Conservation (phyloP, 1,139 yeast species). For the Groenewaldozyma sp. region DNA sequence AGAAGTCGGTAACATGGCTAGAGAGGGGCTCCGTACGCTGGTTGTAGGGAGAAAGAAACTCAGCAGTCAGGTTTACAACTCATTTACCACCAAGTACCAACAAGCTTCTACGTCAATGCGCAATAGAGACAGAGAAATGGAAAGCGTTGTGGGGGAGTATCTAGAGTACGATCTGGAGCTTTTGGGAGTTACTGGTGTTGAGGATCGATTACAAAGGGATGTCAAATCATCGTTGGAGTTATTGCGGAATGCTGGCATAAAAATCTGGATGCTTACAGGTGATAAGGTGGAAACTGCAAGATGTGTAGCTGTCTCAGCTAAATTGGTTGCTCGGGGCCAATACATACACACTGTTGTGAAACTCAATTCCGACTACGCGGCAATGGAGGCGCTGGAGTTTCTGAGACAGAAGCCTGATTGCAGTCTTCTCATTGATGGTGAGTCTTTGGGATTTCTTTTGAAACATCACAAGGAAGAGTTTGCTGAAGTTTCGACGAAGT, state of each 20-base stretch:
- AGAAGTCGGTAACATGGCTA: constrained; percentile 95
- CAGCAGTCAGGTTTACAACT: constrained; percentile 43
- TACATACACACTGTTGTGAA: constrained; percentile 81
- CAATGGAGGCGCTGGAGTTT: constrained; percentile 66
- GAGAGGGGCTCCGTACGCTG: constrained; percentile 93
- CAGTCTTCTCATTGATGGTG: constrained; percentile 89
- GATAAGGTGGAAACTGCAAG: constrained; percentile 98
- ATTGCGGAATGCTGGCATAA: constrained; percentile 89
- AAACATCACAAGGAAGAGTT: constrained; percentile 58
- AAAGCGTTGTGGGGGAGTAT: constrained; percentile 53
- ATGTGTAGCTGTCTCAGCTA: constrained; percentile 92
- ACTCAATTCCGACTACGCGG: constrained; percentile 34
- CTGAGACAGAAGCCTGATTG: constrained; percentile 57
- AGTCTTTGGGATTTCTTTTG: constrained; percentile 66
- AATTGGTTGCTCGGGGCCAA: constrained; percentile 87
- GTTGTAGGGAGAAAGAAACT: constrained; percentile 81
- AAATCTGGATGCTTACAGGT: constrained; percentile 99
- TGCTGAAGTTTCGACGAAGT: constrained; percentile 59
- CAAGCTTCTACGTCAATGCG: constrained; percentile 72
- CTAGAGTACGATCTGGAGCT: constrained; percentile 80
- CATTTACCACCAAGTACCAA: constrained; percentile 54
- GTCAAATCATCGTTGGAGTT: constrained; percentile 89
- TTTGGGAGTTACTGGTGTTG: constrained; percentile 93
- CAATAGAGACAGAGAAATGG: constrained; percentile 68
- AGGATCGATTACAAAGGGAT: constrained; percentile 84